phyloP scores from a whole-genome alignment of 805 yeast genomes.

The Cyberlindnera americana region DNA sequence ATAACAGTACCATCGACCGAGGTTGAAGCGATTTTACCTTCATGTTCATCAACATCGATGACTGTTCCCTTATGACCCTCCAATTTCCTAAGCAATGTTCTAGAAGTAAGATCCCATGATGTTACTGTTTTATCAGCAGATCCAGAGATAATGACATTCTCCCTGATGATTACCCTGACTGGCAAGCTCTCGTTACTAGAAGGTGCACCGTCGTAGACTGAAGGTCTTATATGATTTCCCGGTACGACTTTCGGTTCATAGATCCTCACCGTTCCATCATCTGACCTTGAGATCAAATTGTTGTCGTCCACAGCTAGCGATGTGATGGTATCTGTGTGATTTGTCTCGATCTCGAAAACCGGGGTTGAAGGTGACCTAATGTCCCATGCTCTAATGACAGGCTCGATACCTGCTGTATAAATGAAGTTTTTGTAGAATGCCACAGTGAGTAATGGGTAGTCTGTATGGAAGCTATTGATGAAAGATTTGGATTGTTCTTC shows the following conservation, averaged over 20 bases:
- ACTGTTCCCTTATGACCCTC: constrained; percentile 63
- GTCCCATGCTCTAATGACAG: constrained; percentile 58
- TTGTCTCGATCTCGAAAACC: constrained; percentile 42
- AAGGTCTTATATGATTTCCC: constrained; percentile 40
- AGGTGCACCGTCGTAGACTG: constrained; percentile 54
- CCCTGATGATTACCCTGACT: constrained; percentile 44
- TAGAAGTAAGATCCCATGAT: constrained; percentile 56
- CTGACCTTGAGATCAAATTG: constrained; percentile 45
- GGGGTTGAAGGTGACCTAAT: constrained; percentile 39
- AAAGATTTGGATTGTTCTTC: constrained; percentile 54
- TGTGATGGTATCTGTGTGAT: constrained; percentile 52
- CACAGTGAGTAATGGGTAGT: constrained; percentile 58
- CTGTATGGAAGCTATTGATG: constrained; percentile 38
- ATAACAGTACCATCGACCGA: constrained; percentile 57
- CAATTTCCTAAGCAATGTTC: constrained; percentile 43
- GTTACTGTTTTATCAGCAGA: constrained; percentile 57
- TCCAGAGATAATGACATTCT: constrained; percentile 50
- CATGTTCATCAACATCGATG: constrained; percentile 53
- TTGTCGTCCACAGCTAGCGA: constrained; percentile 50
- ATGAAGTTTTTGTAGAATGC: constrained; percentile 40
- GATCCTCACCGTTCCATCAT: constrained; percentile 54
- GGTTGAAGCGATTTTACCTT: constrained; percentile 41
- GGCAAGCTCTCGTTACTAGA: constrained; percentile 49
- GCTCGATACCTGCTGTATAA: constrained; percentile 67
- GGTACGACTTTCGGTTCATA: constrained; percentile 44